Evolutionary conservation across 495 filamentous ascomycete species (phyloP).

Genomic region (Oidiodendron maius): DNA sequence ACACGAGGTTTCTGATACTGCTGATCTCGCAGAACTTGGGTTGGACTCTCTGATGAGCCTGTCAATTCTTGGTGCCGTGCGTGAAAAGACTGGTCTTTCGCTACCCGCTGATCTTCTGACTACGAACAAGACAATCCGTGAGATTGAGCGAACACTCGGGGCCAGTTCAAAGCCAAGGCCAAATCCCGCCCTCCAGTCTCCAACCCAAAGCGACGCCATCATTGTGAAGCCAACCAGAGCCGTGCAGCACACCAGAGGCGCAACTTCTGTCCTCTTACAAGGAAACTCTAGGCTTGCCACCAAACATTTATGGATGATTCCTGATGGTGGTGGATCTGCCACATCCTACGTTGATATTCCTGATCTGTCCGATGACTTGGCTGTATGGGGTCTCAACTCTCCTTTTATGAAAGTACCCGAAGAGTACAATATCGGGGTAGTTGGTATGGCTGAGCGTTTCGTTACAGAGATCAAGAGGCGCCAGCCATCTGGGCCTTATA

Average conservation of each 20-base stretch:
- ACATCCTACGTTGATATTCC: slow-evolving; percentile 55
- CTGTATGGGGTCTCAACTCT: slow-evolving; percentile 58
- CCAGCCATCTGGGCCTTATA: slow-evolving; percentile 61
- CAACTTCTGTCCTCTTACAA: slow-evolving; percentile 52
- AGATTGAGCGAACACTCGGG: slow-evolving; percentile 12
- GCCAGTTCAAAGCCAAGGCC: slow-evolving; percentile 20
- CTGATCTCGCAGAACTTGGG: slow-evolving; percentile 47
- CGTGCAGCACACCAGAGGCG: slow-evolving; percentile 7
- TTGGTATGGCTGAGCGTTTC: slow-evolving; percentile 50
- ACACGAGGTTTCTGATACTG: slow-evolving; percentile 51
- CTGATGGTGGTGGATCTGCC: slow-evolving; percentile 70
- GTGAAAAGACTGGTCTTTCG: slow-evolving; percentile 48
- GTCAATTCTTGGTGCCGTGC: slow-evolving; percentile 47
- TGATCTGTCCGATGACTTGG: slow-evolving; percentile 40
- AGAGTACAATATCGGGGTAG: slow-evolving; percentile 47
- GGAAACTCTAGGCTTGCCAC: slow-evolving; percentile 55
- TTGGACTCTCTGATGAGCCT: slow-evolving; percentile 57
- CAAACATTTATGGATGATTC: slow-evolving; percentile 65
- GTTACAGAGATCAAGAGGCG: slow-evolving; percentile 55
- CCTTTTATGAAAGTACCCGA: slow-evolving; percentile 55
- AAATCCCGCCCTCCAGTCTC: slow-evolving; percentile 14
- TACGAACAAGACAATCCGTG: slow-evolving; percentile 33
- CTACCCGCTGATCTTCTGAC: slow-evolving; percentile 43
- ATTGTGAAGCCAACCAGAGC: background rate
- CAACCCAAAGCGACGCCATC: slow-evolving; percentile 2